Conservation (phyloP, 192 early-diverging fungal species). For the Entophlyctis luteolus region DNA sequence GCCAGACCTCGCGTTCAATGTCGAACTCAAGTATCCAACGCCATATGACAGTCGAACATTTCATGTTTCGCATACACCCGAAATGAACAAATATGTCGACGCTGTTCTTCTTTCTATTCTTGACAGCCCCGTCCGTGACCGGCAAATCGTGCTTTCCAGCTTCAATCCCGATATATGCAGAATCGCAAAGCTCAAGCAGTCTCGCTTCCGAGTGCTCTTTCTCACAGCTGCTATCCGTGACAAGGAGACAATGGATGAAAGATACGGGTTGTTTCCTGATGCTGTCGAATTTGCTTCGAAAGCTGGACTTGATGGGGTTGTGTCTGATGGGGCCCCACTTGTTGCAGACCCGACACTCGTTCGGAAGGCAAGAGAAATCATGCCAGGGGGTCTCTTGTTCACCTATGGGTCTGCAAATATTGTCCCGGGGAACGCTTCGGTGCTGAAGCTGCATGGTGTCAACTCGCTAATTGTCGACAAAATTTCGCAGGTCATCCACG, state of each 20-base stretch:
- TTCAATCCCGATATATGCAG: constrained; percentile 89
- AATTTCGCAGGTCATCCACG: constrained; percentile 6
- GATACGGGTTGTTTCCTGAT: constrained; percentile 74
- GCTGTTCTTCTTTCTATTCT: constrained; percentile 76
- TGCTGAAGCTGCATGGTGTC: not conserved
- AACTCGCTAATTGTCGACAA: constrained; percentile 24
- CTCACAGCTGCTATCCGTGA: constrained; percentile 77
- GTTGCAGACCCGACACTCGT: not conserved
- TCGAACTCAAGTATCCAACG: constrained; percentile 96
- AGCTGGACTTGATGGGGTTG: constrained; percentile 73
- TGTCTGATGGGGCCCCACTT: constrained; percentile 51
- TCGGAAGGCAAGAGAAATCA: constrained; percentile 9
- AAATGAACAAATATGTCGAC: constrained; percentile 84
- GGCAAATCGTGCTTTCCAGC: constrained; percentile 85
- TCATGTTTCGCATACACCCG: constrained; percentile 61
- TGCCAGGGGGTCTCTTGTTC: constrained; percentile 6
- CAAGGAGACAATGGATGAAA: constrained; percentile 65
- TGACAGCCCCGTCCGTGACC: constrained; percentile 45
- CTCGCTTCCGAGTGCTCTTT: constrained; percentile 85
- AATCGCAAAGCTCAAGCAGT: constrained; percentile 81
- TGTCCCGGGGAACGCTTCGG: constrained; percentile 11
- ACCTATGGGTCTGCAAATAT: constrained; percentile 25
- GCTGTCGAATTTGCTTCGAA: constrained; percentile 76
- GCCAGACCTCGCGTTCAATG: constrained; percentile 76
- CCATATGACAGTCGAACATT: constrained; percentile 81